A percentile compares a stretch with the other conserved stretches of the same genome.
phyloP scores from a whole-genome alignment of 2,329 filamentous ascomycete species.

The Elsinoe australis region DNA sequence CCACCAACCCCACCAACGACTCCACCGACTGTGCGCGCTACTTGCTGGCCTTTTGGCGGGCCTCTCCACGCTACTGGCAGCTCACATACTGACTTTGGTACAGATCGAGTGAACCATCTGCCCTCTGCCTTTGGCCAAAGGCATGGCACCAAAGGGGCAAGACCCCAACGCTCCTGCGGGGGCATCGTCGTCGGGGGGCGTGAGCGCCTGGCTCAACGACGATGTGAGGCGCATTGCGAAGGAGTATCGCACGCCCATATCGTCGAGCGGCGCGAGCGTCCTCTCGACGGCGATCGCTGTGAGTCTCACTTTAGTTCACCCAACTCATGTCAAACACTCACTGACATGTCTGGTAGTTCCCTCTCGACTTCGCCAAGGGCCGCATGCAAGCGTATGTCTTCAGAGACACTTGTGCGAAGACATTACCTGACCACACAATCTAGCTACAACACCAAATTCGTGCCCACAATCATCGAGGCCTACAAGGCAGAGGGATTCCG shows the following conservation, averaged over 20 bases:
- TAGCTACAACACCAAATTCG: constrained; percentile 49
- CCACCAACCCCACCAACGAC: not conserved
- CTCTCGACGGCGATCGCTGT: constrained; percentile 69
- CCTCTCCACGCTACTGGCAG: not conserved
- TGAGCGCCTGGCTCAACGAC: not conserved
- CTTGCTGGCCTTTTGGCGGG: not conserved
- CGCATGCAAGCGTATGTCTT: constrained; percentile 64
- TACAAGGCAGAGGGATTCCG: constrained; percentile 52
- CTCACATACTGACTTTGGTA: constrained; percentile 1
- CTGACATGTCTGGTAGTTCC: constrained; percentile 47
- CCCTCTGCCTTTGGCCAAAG: constrained; percentile 12
- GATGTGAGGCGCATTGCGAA: constrained; percentile 53
- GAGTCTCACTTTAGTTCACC: constrained; percentile 23
- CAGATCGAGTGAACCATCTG: constrained; percentile 4
- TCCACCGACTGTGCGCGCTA: not conserved
- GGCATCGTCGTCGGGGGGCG: not conserved
- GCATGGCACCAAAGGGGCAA: constrained; percentile 14
- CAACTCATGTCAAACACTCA: not conserved
- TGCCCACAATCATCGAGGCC: constrained; percentile 66
- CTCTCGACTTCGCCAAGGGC: constrained; percentile 81
- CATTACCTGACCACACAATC: not conserved
- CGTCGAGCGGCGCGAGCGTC: constrained; percentile 68
- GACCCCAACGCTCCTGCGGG: constrained; percentile 1
- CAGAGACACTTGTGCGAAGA: not conserved
- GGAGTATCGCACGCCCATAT: constrained; percentile 71